These are phyloP conservation scores for Mrakia blollopis DNA, from an alignment of 768 basidiomycete species.

Conservation along the genomic window DNA sequence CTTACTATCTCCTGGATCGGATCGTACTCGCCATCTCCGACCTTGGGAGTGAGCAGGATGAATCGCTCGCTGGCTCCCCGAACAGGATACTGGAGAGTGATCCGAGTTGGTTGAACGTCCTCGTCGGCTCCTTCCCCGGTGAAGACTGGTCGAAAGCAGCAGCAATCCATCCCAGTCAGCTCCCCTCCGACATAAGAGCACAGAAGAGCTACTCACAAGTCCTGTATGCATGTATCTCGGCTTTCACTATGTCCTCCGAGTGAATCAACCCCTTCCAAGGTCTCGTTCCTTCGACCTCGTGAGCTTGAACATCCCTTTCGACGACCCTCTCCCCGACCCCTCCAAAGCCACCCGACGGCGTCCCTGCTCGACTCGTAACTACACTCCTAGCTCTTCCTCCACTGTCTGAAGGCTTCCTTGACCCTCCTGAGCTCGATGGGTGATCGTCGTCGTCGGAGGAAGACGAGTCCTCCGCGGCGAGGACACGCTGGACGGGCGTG, in stretches of 20 bases:
- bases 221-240: neutral
- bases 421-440: no score
- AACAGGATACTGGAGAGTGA: slow-evolving; percentile 28
- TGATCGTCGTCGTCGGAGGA: neutral
- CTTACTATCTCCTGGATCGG: slow-evolving; percentile 19
- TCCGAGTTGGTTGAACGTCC: neutral
- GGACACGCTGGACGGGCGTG: slow-evolving; percentile 3
- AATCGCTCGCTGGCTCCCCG: slow-evolving; percentile 25
- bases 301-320: neutral
- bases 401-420: neutral
- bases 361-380: slow-evolving; percentile 1
- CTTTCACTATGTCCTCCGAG: slow-evolving; percentile 11
- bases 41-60: slow-evolving; percentile 19
- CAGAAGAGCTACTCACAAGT: slow-evolving; percentile 8
- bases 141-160: slow-evolving; percentile 12
- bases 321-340: neutral
- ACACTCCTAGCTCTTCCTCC: slow-evolving; percentile 7
- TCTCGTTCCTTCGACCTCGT: neutral
- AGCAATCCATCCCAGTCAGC: neutral
- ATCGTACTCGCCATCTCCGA: slow-evolving; percentile 26
- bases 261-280: slow-evolving; percentile 20
- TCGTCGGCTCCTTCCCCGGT: slow-evolving; percentile 7
- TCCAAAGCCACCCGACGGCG: neutral
- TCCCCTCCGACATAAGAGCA: neutral
- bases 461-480: neutral